Conservation (phyloP, 73 alveolate genomes). For the Halteria grandinella region DNA sequence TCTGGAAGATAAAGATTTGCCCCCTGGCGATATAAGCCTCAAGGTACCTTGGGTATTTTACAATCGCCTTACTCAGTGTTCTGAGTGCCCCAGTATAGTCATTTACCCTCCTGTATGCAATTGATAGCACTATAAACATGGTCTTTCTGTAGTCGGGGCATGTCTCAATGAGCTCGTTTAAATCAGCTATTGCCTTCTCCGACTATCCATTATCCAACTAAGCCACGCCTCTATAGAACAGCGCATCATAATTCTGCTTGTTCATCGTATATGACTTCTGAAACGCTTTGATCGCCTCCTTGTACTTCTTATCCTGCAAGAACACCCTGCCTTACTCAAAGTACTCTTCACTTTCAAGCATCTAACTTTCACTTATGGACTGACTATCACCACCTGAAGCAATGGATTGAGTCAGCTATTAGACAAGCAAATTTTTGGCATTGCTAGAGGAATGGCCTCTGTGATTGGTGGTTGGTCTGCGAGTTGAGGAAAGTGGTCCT, state of each 20-base stretch:
- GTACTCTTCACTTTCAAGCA: slow-evolving; percentile 47
- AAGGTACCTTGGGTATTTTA: slow-evolving; percentile 64
- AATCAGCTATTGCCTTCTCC: slow-evolving; percentile 48
- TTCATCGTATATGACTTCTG: slow-evolving; percentile 42
- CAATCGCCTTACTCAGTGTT: slow-evolving; percentile 63
- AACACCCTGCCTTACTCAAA: slow-evolving; percentile 63
- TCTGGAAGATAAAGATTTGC: slow-evolving; percentile 53
- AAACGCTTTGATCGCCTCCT: slow-evolving; percentile 66
- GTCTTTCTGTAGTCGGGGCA: slow-evolving; percentile 64
- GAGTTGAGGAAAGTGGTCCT: no score
- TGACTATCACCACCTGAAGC: no score
- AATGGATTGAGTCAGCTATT: no score
- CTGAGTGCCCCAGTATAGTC: slow-evolving; percentile 59
- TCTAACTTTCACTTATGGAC: slow-evolving; percentile 5
- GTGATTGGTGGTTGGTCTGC: no score
- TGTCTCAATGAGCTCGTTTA: slow-evolving; percentile 33
- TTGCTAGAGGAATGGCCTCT: no score
- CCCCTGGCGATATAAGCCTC: slow-evolving; percentile 82
- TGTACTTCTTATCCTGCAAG: slow-evolving; percentile 59
- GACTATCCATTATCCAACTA: slow-evolving; percentile 52
- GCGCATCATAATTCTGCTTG: slow-evolving; percentile 53
- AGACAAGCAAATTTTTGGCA: no score
- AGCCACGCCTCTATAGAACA: slow-evolving; percentile 68
- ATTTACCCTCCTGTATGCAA: slow-evolving; percentile 62
- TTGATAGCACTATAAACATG: slow-evolving; percentile 64